Evolutionary conservation across 768 basidiomycete species (phyloP).

Genomic region (Tulasnella sp.): DNA sequence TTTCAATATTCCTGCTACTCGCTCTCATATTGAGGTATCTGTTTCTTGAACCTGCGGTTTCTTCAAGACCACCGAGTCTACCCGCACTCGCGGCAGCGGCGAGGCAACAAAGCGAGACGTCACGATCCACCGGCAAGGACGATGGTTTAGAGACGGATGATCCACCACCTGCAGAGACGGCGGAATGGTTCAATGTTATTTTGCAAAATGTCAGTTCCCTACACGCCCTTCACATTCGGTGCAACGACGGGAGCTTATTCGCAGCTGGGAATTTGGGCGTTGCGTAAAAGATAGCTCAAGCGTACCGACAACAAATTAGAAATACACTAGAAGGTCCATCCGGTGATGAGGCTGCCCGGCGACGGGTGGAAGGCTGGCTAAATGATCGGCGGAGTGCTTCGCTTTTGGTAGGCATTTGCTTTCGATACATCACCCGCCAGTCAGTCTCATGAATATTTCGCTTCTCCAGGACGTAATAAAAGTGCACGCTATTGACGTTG

Average conservation of each 20-base stretch:
- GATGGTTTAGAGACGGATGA: neutral
- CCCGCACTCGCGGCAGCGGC: conserved; percentile 28
- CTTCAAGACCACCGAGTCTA: conserved; percentile 1
- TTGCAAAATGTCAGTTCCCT: conserved; percentile 64
- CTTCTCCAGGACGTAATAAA: conserved; percentile 70
- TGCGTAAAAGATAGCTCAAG: conserved; percentile 53
- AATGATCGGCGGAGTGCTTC: conserved; percentile 70
- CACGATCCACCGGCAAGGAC: conserved; percentile 7
- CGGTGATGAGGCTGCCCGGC: conserved; percentile 80
- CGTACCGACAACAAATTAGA: conserved; percentile 74
- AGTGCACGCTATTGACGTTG: conserved; percentile 80
- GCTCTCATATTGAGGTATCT: conserved; percentile 87
- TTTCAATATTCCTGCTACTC: conserved; percentile 76
- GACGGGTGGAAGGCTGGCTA: conserved; percentile 72
- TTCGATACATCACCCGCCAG: conserved; percentile 13
- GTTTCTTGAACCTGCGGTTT: conserved; percentile 64
- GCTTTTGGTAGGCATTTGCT: conserved; percentile 54
- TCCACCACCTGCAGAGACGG: conserved; percentile 54
- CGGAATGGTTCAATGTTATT: conserved; percentile 88
- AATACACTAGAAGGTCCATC: conserved; percentile 64
- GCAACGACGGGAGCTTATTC: conserved; percentile 9
- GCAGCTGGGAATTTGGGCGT: neutral
- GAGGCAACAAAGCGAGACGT: conserved; percentile 16
- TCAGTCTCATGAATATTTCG: conserved; percentile 7
- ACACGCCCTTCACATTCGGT: neutral